Percentiles rank a stretch among this genome's conserved stretches.
phyloP scores from a whole-genome alignment of 495 filamentous ascomycete species.

The Talaromyces nanjingensis region DNA sequence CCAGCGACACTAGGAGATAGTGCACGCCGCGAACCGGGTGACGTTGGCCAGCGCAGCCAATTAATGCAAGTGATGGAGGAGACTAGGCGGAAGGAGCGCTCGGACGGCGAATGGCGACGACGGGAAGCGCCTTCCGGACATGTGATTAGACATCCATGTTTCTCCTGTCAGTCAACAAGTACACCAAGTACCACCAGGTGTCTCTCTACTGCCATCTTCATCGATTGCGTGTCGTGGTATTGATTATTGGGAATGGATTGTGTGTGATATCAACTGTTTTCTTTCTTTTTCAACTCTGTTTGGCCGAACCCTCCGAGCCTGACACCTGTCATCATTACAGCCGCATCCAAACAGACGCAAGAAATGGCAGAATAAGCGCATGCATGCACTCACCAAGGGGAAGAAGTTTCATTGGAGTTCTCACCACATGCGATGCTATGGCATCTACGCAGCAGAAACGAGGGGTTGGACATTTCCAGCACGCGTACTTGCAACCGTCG shows the following conservation, averaged over 20 bases:
- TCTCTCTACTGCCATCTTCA: background rate
- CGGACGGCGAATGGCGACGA: background rate
- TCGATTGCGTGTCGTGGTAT: background rate
- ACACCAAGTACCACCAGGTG: background rate
- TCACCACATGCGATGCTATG: conserved; percentile 29
- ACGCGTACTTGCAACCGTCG: conserved; percentile 15
- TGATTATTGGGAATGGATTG: background rate
- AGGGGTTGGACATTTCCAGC: conserved; percentile 15
- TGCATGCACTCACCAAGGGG: background rate
- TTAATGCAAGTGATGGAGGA: background rate
- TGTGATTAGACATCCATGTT: background rate
- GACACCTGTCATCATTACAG: background rate
- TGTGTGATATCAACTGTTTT: background rate
- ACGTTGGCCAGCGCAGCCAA: background rate
- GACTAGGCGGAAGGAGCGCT: background rate
- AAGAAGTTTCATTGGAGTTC: background rate
- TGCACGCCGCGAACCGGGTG: background rate
- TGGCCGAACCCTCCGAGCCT: background rate
- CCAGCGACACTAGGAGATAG: background rate
- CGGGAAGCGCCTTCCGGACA: conserved; percentile 1
- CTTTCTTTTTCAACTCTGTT: background rate
- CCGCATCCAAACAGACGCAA: background rate
- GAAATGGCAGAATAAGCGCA: conserved; percentile 1
- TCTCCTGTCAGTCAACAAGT: background rate
- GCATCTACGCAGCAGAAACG: conserved; percentile 30